Evolutionary conservation across 2,329 filamentous ascomycete species (phyloP).

Genomic region (Aspergillus ustus): DNA sequence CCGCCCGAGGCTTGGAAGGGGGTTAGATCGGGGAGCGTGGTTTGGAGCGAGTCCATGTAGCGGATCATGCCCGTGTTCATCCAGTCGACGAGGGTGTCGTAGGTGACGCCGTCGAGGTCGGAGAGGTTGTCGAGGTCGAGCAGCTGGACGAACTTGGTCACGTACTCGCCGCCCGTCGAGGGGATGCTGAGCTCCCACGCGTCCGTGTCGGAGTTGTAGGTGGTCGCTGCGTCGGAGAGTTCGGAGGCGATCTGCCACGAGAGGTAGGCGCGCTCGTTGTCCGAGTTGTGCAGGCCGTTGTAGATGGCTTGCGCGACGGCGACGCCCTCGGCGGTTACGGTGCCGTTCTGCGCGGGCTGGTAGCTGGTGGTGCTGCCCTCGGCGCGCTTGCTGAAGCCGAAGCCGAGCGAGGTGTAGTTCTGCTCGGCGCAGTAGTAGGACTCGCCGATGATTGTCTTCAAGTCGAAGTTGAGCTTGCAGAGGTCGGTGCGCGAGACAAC

Average conservation of each 20-base stretch:
- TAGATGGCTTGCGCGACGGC: constrained; percentile 42
- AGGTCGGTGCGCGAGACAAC: constrained; percentile 57
- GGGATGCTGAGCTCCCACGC: constrained; percentile 37
- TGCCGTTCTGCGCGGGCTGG: constrained; percentile 38
- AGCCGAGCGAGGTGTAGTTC: constrained; percentile 33
- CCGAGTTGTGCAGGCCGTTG: constrained; percentile 48
- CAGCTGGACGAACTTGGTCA: constrained; percentile 36
- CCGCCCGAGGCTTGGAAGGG: constrained; percentile 56
- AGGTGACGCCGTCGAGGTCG: constrained; percentile 55
- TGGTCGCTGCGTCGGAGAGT: constrained; percentile 31
- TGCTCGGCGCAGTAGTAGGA: constrained; percentile 50
- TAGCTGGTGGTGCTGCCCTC: constrained; percentile 31
- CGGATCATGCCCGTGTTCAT: constrained; percentile 55
- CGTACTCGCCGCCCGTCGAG: constrained; percentile 46
- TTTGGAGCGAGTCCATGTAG: constrained; percentile 59
- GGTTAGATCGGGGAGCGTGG: constrained; percentile 58
- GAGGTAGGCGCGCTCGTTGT: constrained; percentile 49
- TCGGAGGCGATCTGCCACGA: constrained; percentile 36
- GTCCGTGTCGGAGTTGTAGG: constrained; percentile 34
- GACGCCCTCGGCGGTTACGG: constrained; percentile 34
- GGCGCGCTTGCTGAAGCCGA: constrained; percentile 34
- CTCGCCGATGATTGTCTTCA: constrained; percentile 53
- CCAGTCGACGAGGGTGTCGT: constrained; percentile 61
- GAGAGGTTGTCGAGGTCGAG: constrained; percentile 45
- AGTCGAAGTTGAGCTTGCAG: constrained; percentile 53